A percentile compares a stretch with the other conserved stretches of the same genome.
Conservation (phyloP, 1,284 basidiomycete genomes). For the Coniferiporia sulphurascens region DNA sequence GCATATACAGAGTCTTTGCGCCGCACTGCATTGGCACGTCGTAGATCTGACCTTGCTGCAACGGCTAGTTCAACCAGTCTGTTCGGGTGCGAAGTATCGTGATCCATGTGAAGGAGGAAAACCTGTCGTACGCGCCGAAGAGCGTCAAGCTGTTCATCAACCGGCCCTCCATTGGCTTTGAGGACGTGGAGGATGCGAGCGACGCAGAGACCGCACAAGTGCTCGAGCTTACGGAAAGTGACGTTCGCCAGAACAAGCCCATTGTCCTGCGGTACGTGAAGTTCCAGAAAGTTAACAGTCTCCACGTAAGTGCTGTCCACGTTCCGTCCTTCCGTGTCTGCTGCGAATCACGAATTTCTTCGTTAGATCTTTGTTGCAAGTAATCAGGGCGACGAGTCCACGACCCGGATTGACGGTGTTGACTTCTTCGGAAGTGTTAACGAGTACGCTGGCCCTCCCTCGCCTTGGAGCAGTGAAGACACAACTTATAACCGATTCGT, state of each 20-base stretch:
- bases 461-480: background rate
- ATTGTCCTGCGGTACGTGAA: conserved; percentile 68
- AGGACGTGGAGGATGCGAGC: conserved; percentile 41
- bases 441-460: conserved; percentile 42
- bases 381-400: conserved; percentile 71
- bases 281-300: conserved; percentile 72
- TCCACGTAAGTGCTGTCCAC: conserved; percentile 51
- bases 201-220: conserved; percentile 52
- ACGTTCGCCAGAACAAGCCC: conserved; percentile 51
- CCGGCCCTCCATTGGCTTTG: conserved; percentile 61
- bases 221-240: conserved; percentile 45
- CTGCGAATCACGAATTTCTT: background rate
- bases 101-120: conserved; percentile 45
- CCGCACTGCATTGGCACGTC: background rate
- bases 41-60: background rate
- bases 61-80: conserved; percentile 68
- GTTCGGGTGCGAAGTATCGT: conserved; percentile 71
- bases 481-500: conserved; percentile 1
- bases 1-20: background rate
- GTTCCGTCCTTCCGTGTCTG: background rate
- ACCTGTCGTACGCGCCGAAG: conserved; percentile 51
- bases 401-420: conserved; percentile 73
- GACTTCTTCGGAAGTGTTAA: conserved; percentile 66
- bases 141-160: conserved; percentile 68
- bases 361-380: conserved; percentile 70